A percentile compares a stretch with the other conserved stretches of the same genome.
These are phyloP conservation scores for Pseudonitzschia pungens DNA, from an alignment of 108 stramenopile genomes.

Conservation along the genomic window DNA sequence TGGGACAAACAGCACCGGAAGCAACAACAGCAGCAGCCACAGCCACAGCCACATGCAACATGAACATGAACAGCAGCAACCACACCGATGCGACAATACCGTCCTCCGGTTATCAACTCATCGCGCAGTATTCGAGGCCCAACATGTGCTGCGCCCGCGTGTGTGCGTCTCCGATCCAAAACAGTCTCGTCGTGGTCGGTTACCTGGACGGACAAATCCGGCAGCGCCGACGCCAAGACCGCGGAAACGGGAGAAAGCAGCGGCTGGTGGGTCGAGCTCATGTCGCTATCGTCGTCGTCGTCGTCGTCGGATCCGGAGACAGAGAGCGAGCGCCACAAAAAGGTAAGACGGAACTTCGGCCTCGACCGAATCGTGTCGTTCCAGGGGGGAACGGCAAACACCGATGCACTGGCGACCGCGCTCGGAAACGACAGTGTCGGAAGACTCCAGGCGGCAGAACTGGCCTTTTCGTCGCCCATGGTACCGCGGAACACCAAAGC, in stretches of 20 bases:
- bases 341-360: constrained; percentile 17
- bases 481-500: not conserved
- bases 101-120: constrained; percentile 29
- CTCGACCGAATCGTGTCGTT: constrained; percentile 30
- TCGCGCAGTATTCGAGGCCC: constrained; percentile 29
- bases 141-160: constrained; percentile 53
- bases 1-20: constrained; percentile 12
- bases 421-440: constrained; percentile 37
- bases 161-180: constrained; percentile 32
- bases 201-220: constrained; percentile 4
- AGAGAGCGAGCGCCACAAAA: not conserved
- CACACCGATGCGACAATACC: constrained; percentile 7
- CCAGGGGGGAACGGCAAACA: constrained; percentile 24
- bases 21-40: constrained; percentile 10
- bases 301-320: not conserved
- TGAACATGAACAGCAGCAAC: constrained; percentile 18
- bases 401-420: constrained; percentile 7
- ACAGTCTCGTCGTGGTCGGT: constrained; percentile 40
- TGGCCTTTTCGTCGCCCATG: constrained; percentile 23
- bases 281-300: constrained; percentile 26
- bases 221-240: not conserved
- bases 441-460: constrained; percentile 49
- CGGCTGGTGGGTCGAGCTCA: constrained; percentile 64
- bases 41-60: not conserved
- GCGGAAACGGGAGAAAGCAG: not conserved